Percentiles rank a stretch among this genome's conserved stretches.
phyloP scores from a whole-genome alignment of 805 yeast species.

The Scheffersomyces ergatensis region DNA sequence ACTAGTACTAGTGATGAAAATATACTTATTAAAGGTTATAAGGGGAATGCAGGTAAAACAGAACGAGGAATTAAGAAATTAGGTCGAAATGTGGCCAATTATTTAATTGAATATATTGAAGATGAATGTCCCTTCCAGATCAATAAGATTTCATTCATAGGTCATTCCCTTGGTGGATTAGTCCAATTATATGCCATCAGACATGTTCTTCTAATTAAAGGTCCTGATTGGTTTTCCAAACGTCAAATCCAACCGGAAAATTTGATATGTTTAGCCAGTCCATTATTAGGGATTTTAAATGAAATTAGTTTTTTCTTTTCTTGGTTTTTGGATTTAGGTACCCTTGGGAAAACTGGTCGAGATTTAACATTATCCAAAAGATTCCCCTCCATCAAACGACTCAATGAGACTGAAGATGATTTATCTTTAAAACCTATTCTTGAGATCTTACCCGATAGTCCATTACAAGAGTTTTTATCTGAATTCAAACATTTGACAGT shows the following conservation, averaged over 20 bases:
- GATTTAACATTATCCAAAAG: constrained; percentile 39
- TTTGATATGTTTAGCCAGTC: constrained; percentile 40
- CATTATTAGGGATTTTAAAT: constrained; percentile 39
- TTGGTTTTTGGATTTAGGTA: constrained; percentile 43
- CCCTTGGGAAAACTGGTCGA: constrained; percentile 44
- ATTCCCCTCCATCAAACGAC: constrained; percentile 12
- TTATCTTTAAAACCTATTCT: constrained; percentile 26
- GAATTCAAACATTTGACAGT: constrained; percentile 32
- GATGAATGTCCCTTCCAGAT: constrained; percentile 16
- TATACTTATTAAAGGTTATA: constrained; percentile 34
- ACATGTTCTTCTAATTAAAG: constrained; percentile 29
- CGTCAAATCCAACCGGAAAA: constrained; percentile 28
- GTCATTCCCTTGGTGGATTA: constrained; percentile 44
- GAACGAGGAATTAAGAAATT: constrained; percentile 38
- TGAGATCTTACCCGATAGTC: constrained; percentile 40
- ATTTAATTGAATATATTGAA: constrained; percentile 24
- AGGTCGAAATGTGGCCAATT: constrained; percentile 30
- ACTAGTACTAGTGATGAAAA: constrained; percentile 27
- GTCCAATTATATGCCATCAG: constrained; percentile 41
- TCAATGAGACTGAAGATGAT: constrained; percentile 10
- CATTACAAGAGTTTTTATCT: constrained; percentile 27
- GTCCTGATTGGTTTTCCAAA: constrained; percentile 25
- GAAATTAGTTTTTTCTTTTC: constrained; percentile 38
- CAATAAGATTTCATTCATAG: constrained; percentile 36
- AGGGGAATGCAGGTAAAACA: constrained; percentile 40